Conservation (phyloP, 2,329 filamentous ascomycete species). For the Ceratocystis destructans region DNA sequence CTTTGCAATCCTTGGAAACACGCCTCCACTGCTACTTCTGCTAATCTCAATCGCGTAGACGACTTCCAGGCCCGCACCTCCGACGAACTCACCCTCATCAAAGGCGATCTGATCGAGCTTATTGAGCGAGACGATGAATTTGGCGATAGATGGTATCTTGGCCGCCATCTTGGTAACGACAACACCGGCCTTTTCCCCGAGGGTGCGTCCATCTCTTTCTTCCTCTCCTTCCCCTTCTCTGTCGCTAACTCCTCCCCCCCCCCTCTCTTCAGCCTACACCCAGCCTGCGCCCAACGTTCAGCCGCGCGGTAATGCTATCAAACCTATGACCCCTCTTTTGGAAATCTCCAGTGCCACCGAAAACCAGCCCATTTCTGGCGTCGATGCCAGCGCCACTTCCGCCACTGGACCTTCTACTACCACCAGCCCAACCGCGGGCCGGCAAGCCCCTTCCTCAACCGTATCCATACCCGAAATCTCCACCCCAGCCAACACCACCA, state of each 20-base stretch:
- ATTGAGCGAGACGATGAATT: conserved; percentile 81
- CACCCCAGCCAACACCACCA: conserved; percentile 24
- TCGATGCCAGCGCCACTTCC: not conserved
- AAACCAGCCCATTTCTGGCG: not conserved
- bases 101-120: conserved; percentile 71
- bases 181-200: conserved; percentile 72
- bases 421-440: conserved; percentile 20
- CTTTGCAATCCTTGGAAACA: not conserved
- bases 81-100: conserved; percentile 79
- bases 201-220: conserved; percentile 38
- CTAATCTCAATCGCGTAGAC: conserved; percentile 39
- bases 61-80: conserved; percentile 84
- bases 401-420: conserved; percentile 19
- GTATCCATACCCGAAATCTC: conserved; percentile 24
- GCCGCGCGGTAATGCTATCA: conserved; percentile 21
- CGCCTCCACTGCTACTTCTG: not conserved
- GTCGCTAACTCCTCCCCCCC: not conserved
- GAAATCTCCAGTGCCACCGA: conserved; percentile 23
- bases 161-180: conserved; percentile 56
- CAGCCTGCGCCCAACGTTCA: conserved; percentile 39
- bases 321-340: conserved; percentile 25
- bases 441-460: not conserved
- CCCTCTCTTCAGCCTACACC: conserved; percentile 43
- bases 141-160: conserved; percentile 75
- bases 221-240: conserved; percentile 8